These are phyloP conservation scores for Irpex sp. DNA, from an alignment of 1,284 basidiomycete species.

Conservation along the genomic window DNA sequence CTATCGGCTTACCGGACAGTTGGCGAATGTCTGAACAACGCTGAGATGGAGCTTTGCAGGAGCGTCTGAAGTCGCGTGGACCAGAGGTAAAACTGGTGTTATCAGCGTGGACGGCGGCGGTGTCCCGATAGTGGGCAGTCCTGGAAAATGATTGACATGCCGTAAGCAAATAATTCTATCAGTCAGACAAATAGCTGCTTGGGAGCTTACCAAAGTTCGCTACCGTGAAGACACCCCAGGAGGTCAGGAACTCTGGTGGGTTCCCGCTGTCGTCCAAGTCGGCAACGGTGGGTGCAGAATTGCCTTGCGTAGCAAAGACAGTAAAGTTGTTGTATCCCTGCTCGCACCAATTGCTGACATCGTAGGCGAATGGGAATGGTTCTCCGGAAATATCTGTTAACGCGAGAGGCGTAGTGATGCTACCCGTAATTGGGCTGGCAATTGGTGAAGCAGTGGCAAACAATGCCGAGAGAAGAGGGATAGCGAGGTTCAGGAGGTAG, in stretches of 20 bases:
- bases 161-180: too few species aligned
- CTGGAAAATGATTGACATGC: background rate
- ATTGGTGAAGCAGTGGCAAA: background rate
- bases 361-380: slow-evolving; percentile 10
- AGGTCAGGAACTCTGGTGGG: background rate
- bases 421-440: slow-evolving; percentile 8
- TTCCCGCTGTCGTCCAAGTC: slow-evolving; percentile 9
- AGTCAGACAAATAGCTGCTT: too few species aligned
- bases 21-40: slow-evolving; percentile 9
- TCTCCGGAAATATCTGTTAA: background rate
- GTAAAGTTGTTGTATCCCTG: slow-evolving; percentile 13
- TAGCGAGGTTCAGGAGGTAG: background rate
- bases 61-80: background rate
- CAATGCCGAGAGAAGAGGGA: slow-evolving; percentile 2
- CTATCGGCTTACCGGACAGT: slow-evolving; percentile 9
- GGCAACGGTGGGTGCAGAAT: slow-evolving; percentile 3
- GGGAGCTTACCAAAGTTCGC: slow-evolving; percentile 12
- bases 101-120: slow-evolving; percentile 5
- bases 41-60: slow-evolving; percentile 1
- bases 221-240: slow-evolving; percentile 10
- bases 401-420: slow-evolving; percentile 7
- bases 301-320: slow-evolving; percentile 7
- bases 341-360: slow-evolving; percentile 10
- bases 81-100: background rate
- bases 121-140: slow-evolving; percentile 8